Evolutionary conservation across 2,329 filamentous ascomycete genomes (phyloP).

Genomic region (Apiospora malaysiana): DNA sequence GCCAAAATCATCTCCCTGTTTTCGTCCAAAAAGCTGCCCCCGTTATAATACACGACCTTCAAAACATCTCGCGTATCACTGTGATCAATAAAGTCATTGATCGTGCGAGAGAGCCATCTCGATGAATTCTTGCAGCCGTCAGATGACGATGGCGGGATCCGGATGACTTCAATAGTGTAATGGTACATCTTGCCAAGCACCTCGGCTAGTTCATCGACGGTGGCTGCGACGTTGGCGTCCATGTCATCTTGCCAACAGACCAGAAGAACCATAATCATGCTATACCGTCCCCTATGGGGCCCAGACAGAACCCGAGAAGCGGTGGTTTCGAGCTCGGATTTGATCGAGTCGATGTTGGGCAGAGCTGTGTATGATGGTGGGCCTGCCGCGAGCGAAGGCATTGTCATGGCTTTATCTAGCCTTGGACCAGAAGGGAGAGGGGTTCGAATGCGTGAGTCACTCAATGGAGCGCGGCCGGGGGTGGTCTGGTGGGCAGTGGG

Average conservation of each 20-base stretch:
- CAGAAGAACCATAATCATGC: slow-evolving; percentile 57
- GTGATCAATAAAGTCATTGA: slow-evolving; percentile 59
- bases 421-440: slow-evolving; percentile 62
- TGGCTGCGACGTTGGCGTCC: slow-evolving; percentile 46
- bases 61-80: slow-evolving; percentile 61
- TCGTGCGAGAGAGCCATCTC: slow-evolving; percentile 58
- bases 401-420: slow-evolving; percentile 55
- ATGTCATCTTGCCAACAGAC: slow-evolving; percentile 63
- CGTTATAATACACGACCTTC: slow-evolving; percentile 65
- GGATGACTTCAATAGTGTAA: slow-evolving; percentile 54
- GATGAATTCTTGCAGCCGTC: slow-evolving; percentile 56
- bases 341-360: slow-evolving; percentile 57
- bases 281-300: slow-evolving; percentile 59
- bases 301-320: slow-evolving; percentile 56
- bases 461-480: slow-evolving; percentile 46
- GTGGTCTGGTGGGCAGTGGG: slow-evolving; percentile 33
- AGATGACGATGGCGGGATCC: slow-evolving; percentile 53
- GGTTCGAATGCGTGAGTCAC: slow-evolving; percentile 59
- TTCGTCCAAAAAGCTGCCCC: slow-evolving; percentile 59
- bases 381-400: slow-evolving; percentile 37
- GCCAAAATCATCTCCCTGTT: slow-evolving; percentile 64
- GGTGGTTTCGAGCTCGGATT: slow-evolving; percentile 58
- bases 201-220: slow-evolving; percentile 54
- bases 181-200: slow-evolving; percentile 60
- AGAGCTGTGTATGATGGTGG: slow-evolving; percentile 39